phyloP scores from a whole-genome alignment of 2,329 filamentous ascomycete species.

The Lachnellula occidentalis region DNA sequence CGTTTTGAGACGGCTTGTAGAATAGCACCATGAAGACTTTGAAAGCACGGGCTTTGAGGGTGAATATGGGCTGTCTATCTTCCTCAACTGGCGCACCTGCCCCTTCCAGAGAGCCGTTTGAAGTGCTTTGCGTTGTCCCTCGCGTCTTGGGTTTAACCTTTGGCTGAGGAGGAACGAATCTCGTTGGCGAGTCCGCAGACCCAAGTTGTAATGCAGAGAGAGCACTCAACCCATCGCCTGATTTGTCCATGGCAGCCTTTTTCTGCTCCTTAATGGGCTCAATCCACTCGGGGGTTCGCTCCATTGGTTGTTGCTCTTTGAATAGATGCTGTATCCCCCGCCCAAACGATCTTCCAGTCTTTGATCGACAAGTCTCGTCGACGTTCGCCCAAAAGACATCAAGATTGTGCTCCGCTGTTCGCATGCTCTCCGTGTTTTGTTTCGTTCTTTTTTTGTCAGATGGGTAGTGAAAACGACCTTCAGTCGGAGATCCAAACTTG shows the following conservation, averaged over 20 bases:
- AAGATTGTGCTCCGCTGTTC: constrained; percentile 41
- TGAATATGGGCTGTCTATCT: constrained; percentile 28
- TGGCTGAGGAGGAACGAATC: constrained; percentile 3
- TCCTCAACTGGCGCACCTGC: background rate
- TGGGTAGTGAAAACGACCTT: constrained; percentile 36
- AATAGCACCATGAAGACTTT: constrained; percentile 42
- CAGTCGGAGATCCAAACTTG: constrained; percentile 8
- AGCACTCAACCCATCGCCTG: constrained; percentile 9
- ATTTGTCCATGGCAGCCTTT: background rate
- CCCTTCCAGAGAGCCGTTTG: background rate
- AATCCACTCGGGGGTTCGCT: constrained; percentile 45
- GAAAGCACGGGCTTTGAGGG: constrained; percentile 33
- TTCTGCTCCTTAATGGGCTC: constrained; percentile 28
- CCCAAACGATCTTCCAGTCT: constrained; percentile 13
- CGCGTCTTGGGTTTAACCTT: constrained; percentile 28
- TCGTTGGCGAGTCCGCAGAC: constrained; percentile 4
- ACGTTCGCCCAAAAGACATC: constrained; percentile 42
- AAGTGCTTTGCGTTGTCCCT: constrained; percentile 6
- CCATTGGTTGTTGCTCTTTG: constrained; percentile 33
- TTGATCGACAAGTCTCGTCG: constrained; percentile 21
- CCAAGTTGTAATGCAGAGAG: constrained; percentile 26
- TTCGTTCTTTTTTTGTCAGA: constrained; percentile 41
- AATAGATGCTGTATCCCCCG: constrained; percentile 19
- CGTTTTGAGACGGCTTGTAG: constrained; percentile 29
- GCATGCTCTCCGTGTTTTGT: constrained; percentile 40